A percentile compares a stretch with the other conserved stretches of the same genome.
phyloP scores from a whole-genome alignment of 495 filamentous ascomycete species.

The Penicillium lagena region DNA sequence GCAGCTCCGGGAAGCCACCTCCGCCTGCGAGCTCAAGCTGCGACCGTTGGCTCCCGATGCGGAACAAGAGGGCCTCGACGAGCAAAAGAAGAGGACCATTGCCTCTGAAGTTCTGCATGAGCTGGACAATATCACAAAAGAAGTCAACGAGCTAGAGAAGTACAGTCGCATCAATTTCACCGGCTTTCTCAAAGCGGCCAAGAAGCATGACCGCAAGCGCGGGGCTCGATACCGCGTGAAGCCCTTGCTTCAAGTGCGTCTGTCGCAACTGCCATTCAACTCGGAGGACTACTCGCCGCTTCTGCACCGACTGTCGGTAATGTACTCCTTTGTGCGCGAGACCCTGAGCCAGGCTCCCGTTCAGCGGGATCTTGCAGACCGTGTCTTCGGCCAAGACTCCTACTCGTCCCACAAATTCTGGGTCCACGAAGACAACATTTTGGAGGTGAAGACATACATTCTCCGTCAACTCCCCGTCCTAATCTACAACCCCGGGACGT shows the following conservation, averaged over 20 bases:
- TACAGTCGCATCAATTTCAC: slow-evolving; percentile 97
- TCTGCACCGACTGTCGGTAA: slow-evolving; percentile 78
- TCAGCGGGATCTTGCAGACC: slow-evolving; percentile 33
- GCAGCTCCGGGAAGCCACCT: slow-evolving; percentile 61
- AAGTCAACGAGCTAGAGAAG: slow-evolving; percentile 88
- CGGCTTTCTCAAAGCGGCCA: slow-evolving; percentile 93
- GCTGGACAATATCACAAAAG: slow-evolving; percentile 79
- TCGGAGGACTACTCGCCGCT: slow-evolving; percentile 90
- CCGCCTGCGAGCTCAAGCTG: slow-evolving; percentile 47
- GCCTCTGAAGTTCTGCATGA: slow-evolving; percentile 69
- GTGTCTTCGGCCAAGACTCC: slow-evolving; percentile 48
- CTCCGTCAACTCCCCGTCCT: slow-evolving; percentile 83
- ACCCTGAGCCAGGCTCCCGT: slow-evolving; percentile 53
- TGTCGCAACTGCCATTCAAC: slow-evolving; percentile 86
- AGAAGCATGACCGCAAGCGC: slow-evolving; percentile 94
- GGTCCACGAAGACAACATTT: slow-evolving; percentile 89
- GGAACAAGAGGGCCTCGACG: slow-evolving; percentile 21
- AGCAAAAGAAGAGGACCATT: slow-evolving; percentile 39
- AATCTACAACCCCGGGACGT: slow-evolving; percentile 81
- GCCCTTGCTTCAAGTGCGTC: slow-evolving; percentile 80
- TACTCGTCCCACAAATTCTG: slow-evolving; percentile 98
- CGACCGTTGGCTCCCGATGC: slow-evolving; percentile 34
- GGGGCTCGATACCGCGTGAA: slow-evolving; percentile 77
- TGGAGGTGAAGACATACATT: slow-evolving; percentile 94
- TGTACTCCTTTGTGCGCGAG: slow-evolving; percentile 92